Conservation (phyloP, 2,329 filamentous ascomycete genomes). For the Mollisiaceae sp. region DNA sequence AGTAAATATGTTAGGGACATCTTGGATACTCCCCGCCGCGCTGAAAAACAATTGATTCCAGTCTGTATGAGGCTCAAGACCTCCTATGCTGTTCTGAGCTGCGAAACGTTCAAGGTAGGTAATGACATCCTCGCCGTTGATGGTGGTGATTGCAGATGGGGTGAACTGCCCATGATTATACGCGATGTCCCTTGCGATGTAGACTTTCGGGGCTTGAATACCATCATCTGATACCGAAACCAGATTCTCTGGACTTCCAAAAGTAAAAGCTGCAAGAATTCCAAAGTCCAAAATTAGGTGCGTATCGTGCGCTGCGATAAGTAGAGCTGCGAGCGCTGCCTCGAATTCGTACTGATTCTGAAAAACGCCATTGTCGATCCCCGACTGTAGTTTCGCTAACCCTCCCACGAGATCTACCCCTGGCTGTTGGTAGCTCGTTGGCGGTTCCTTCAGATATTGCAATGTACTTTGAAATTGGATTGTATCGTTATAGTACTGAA, state of each 20-base stretch:
- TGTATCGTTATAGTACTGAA: constrained; percentile 51
- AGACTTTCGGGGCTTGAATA: constrained; percentile 43
- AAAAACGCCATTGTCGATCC: constrained; percentile 48
- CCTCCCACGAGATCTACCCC: constrained; percentile 52
- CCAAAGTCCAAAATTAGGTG: constrained; percentile 62
- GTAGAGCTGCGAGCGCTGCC: constrained; percentile 56
- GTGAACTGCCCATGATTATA: neutral
- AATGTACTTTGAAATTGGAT: constrained; percentile 42
- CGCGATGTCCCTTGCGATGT: constrained; percentile 29
- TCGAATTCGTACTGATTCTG: constrained; percentile 61
- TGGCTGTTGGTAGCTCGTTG: constrained; percentile 54
- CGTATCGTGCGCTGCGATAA: constrained; percentile 60
- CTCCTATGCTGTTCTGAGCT: constrained; percentile 41
- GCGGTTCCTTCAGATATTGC: constrained; percentile 53
- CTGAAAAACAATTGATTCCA: constrained; percentile 43
- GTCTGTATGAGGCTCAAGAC: constrained; percentile 46
- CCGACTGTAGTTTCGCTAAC: constrained; percentile 50
- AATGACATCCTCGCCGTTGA: constrained; percentile 58
- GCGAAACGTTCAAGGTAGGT: constrained; percentile 51
- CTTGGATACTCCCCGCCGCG: constrained; percentile 38
- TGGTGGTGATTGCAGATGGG: constrained; percentile 53
- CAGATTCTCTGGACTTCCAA: constrained; percentile 52
- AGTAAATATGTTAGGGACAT: constrained; percentile 42
- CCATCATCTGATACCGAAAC: constrained; percentile 66
- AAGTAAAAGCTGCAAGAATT: constrained; percentile 56